These are phyloP conservation scores for Castanea crenata DNA, from an alignment of 306 rosid species.

Conservation along the genomic window DNA sequence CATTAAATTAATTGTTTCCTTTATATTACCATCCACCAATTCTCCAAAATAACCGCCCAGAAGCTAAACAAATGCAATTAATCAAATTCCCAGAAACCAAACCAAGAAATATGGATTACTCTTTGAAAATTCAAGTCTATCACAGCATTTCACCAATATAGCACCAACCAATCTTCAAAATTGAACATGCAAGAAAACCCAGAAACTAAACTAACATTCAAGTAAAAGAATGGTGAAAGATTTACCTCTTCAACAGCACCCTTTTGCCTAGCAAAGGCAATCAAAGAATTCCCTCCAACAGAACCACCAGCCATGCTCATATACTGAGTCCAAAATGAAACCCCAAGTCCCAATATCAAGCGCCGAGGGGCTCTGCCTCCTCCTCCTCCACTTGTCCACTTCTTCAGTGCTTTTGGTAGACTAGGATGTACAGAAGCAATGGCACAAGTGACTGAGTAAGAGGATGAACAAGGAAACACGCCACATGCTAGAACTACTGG, in stretches of 20 bases:
- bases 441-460: slow-evolving; percentile 1
- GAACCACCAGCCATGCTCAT: slow-evolving; percentile 39
- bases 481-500: slow-evolving; percentile 16
- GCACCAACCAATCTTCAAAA: neutral
- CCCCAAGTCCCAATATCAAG: slow-evolving; percentile 51
- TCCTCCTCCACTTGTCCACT: slow-evolving; percentile 30
- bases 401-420: slow-evolving; percentile 1
- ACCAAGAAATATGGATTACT: neutral
- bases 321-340: slow-evolving; percentile 47
- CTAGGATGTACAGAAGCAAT: slow-evolving; percentile 8
- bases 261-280: slow-evolving; percentile 55
- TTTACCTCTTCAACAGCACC: slow-evolving; percentile 58
- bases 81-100: neutral
- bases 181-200: neutral
- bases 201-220: neutral
- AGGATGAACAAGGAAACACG: neutral
- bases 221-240: neutral
- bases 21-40: neutral
- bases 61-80: neutral
- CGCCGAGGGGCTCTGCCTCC: slow-evolving; percentile 47
- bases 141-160: neutral
- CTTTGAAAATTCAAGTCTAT: neutral
- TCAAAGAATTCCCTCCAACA: slow-evolving; percentile 42
- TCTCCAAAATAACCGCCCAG: neutral
- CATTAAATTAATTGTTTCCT: neutral